Evolutionary conservation across 2,329 filamentous ascomycete genomes (phyloP), one percentile per base, ranked within the genome.

Genomic region (Spiromastix sp.): DNA sequence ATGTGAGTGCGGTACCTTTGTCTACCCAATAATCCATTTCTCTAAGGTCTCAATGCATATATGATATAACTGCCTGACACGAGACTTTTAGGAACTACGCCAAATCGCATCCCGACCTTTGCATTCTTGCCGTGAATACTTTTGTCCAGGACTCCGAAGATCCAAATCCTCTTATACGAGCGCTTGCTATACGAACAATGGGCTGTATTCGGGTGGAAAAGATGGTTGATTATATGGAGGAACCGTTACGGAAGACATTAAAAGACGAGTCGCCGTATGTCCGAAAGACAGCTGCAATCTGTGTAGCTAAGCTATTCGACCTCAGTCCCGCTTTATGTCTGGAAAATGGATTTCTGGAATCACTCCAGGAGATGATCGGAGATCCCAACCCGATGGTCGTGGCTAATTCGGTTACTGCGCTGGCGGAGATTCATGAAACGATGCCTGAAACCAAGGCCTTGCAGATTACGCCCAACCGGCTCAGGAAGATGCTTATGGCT

Each of bases 171-270:
- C 74, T 98, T 16, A 85, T 98, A 52, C 74, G 91, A 69, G 91
- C 91, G 33, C 72, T 98, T 34, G 91, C 91, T 37, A 93, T 98
- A 59, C 77, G 91, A 50, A 98, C 91, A 21, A 98, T 98, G 91
- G 91, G 91, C 26, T 96, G 91, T 55, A 96, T 98, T 51, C 72
- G 91, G 38, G 91, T 98, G 37, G 91, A 96, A 49, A 98, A 98
- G 64, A 98, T 98, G 85, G 85, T 96, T 46, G 91, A 98, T 57
- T 98, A 98, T 60, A 96, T 98, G 89, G 91, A 96, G 60, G 91
- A 98, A 54, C 91, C 91, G 10, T 64, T 98, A 43, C 77, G 91
- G 49, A 98, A 98, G 67, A 98, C 91, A 9, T 68, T 98, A 47
- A 79, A 86, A 60, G 91, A 98, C 64, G 91, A 98, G 63, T 96